phyloP scores from a whole-genome alignment of 306 rosid species.

The Gynostemma pentaphyllum region DNA sequence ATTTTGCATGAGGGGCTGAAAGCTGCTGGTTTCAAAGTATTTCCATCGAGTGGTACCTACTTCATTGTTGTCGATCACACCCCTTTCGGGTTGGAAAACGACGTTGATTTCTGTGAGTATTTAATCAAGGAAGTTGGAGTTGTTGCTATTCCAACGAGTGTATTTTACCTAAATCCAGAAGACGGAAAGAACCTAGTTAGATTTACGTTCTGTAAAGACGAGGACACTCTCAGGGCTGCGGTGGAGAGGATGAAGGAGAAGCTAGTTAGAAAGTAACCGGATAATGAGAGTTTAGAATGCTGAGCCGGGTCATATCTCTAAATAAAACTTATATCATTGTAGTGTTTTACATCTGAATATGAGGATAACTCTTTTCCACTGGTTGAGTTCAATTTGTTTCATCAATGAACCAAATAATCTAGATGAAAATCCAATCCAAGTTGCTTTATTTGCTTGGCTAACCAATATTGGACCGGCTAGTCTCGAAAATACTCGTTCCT shows the following conservation, averaged over 20 bases:
- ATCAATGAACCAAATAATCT: background rate
- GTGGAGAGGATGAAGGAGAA: conserved; percentile 84
- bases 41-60: conserved; percentile 82
- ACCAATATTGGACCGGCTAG: no score
- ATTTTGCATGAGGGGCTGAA: conserved; percentile 78
- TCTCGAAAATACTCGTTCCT: no score
- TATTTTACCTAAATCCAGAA: conserved; percentile 84
- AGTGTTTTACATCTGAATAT: background rate
- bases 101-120: conserved; percentile 77
- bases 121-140: conserved; percentile 88
- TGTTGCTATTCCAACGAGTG: conserved; percentile 90
- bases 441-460: background rate
- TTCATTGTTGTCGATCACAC: conserved; percentile 92
- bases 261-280: conserved; percentile 30
- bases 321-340: background rate
- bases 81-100: conserved; percentile 74
- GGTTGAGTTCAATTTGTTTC: background rate
- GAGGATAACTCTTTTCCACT: background rate
- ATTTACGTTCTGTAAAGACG: conserved; percentile 90
- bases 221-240: conserved; percentile 67
- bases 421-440: background rate
- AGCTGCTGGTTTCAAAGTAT: conserved; percentile 74
- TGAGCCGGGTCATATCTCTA: background rate
- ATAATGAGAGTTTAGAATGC: no score
- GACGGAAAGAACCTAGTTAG: conserved; percentile 86